Evolutionary conservation across 163 green algal genomes (phyloP).

Genomic region (Trebouxia gelatinosa): DNA sequence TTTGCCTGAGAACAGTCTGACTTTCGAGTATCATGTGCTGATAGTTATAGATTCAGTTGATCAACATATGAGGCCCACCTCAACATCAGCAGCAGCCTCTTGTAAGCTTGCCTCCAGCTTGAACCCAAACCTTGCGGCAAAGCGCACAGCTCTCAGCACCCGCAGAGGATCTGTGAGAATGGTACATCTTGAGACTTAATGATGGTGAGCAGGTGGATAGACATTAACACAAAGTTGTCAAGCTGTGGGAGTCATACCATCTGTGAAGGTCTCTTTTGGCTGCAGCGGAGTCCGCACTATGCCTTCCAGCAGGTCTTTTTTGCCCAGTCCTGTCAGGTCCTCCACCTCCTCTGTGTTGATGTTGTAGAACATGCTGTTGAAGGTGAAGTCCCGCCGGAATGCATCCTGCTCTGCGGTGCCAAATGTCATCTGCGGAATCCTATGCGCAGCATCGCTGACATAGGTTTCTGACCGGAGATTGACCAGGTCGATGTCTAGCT

Average conservation of each 20-base stretch:
- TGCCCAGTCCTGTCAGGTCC: constrained; percentile 73
- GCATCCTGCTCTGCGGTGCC: constrained; percentile 71
- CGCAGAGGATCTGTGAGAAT: constrained; percentile 82
- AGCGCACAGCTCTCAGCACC: constrained; percentile 91
- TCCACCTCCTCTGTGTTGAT: constrained; percentile 78
- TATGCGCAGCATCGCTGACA: constrained; percentile 60
- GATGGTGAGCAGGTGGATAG: background rate
- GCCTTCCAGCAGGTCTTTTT: constrained; percentile 79
- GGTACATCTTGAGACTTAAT: background rate
- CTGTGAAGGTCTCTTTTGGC: constrained; percentile 86
- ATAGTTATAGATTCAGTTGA: too few relatives aligned
- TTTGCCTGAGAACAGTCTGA: too few relatives aligned
- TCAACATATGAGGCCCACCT: constrained; percentile 69
- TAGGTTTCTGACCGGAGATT: constrained; percentile 97
- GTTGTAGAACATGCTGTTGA: constrained; percentile 99
- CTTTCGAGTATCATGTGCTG: too few relatives aligned
- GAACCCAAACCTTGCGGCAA: constrained; percentile 92
- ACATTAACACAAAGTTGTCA: background rate
- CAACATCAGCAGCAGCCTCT: constrained; percentile 64
- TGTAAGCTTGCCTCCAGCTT: constrained; percentile 74
- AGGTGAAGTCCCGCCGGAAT: constrained; percentile 82
- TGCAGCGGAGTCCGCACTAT: constrained; percentile 90
- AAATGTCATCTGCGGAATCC: constrained; percentile 91
- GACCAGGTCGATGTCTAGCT: constrained; percentile 89
- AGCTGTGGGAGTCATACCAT: too few relatives aligned